Evolutionary conservation across 2,329 filamentous ascomycete species (phyloP), one percentile per base, ranked within the genome.

Genomic region (Diaporthe ampelina): DNA sequence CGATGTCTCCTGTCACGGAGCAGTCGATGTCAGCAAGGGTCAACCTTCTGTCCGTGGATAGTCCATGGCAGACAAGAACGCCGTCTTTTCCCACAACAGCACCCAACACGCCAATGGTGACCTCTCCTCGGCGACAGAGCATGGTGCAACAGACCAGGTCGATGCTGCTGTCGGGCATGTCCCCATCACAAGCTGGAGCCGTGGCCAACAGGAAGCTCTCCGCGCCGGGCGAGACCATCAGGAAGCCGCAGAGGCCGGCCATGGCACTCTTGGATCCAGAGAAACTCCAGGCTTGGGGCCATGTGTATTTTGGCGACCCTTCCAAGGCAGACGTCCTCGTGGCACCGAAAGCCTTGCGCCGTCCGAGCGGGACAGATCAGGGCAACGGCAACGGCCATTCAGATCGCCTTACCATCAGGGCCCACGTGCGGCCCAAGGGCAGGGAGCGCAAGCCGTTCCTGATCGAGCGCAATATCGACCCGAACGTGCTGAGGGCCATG

Each of bases 381-480:
- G 52, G 70, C 74, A 58, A 73, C n/a, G 57, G 54, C 74, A 56
- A 73, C 29, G 57, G 54, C 61, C 54, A 72, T 48, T 75, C 76
- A 57, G 76, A 70, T 37, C 78, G 78, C 15, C 78, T 85, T 17
- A 83, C 80, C 3, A 83, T 89, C 63, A 83, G 86, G 21, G 87
- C 86, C 3, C 81, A 84, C 19, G 82, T 90, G 11, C 77, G 83
- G 8, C 87, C 88, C 21, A 81, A 80, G 48, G 78, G 80, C 24
- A 79, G 82, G 6, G 83, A 85, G 2, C 81, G 84, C 24, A 84
- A 84, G 63, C 82, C 88, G 1, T 86, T 90, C 76, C 77, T 87
- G 0, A 82, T 91, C 24, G 84, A 86, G 76, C 84, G 88, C 40
- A 85, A 83, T 24, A 88, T 91, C 74, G 84, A 90, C 74, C 80